These are phyloP conservation scores for Botrytis fragariae DNA, from an alignment of 2,329 filamentous ascomycete genomes.

Conservation along the genomic window DNA sequence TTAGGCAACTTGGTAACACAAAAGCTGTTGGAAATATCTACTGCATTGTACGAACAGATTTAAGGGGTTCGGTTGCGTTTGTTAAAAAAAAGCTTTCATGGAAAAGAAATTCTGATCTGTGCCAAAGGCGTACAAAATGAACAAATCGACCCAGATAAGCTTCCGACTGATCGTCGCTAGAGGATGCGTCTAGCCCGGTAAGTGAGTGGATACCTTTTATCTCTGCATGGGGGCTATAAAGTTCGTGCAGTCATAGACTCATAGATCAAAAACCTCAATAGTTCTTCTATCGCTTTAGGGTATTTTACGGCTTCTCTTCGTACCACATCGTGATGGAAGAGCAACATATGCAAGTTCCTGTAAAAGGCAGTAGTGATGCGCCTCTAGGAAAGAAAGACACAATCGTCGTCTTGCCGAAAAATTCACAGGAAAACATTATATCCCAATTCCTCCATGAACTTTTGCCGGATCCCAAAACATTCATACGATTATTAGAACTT, in stretches of 20 bases:
- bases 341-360: not conserved
- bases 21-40: not conserved
- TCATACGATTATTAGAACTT: not conserved
- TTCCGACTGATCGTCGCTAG: not conserved
- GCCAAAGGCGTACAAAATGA: not conserved
- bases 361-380: not conserved
- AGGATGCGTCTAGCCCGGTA: not conserved
- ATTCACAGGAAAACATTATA: not conserved
- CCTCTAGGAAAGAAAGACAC: not conserved
- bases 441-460: not conserved
- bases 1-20: not conserved
- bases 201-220: not conserved
- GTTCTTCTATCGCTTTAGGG: not conserved
- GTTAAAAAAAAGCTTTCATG: not conserved
- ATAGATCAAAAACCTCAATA: not conserved
- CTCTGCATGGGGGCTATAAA: not conserved
- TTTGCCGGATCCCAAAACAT: not conserved
- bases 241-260: not conserved
- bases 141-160: not conserved
- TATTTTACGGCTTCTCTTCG: not conserved
- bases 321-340: not conserved
- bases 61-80: slow-evolving; percentile 1
- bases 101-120: not conserved
- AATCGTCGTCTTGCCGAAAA: not conserved
- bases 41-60: not conserved